Evolutionary conservation across 257 asterid genomes (phyloP).

Genomic region (Solanum chilense): DNA sequence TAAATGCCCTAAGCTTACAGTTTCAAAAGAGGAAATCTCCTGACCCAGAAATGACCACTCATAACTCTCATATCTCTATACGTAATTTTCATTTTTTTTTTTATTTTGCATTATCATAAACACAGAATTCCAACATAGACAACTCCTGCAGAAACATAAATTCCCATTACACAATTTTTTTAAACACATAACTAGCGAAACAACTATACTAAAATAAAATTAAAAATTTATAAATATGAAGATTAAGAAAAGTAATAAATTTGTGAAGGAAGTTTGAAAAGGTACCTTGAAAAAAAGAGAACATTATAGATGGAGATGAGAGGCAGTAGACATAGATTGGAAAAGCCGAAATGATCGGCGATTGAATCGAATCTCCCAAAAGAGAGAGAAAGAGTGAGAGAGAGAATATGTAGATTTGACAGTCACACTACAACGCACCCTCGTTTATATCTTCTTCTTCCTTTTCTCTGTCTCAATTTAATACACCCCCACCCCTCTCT

Average conservation of each 20-base stretch:
- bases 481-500: background rate
- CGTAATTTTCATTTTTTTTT: no score
- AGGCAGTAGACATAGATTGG: slow-evolving; percentile 21
- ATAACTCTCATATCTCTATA: slow-evolving; percentile 6
- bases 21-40: slow-evolving; percentile 18
- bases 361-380: slow-evolving; percentile 5
- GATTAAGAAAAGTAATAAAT: background rate
- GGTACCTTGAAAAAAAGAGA: slow-evolving; percentile 23
- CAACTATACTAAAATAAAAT: background rate
- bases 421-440: slow-evolving; percentile 33
- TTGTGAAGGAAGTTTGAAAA: background rate
- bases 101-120: background rate
- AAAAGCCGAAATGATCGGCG: slow-evolving; percentile 1
- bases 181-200: background rate
- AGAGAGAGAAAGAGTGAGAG: background rate
- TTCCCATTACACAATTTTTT: background rate
- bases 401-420: slow-evolving; percentile 46
- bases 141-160: background rate
- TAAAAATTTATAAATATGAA: no score
- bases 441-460: background rate
- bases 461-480: background rate
- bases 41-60: slow-evolving; percentile 9
- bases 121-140: background rate
- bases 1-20: slow-evolving; percentile 15
- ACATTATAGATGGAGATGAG: slow-evolving; percentile 19